Base-by-base conservation (phyloP, 78 protist species). In the Emiliania huxleyi region DNA sequence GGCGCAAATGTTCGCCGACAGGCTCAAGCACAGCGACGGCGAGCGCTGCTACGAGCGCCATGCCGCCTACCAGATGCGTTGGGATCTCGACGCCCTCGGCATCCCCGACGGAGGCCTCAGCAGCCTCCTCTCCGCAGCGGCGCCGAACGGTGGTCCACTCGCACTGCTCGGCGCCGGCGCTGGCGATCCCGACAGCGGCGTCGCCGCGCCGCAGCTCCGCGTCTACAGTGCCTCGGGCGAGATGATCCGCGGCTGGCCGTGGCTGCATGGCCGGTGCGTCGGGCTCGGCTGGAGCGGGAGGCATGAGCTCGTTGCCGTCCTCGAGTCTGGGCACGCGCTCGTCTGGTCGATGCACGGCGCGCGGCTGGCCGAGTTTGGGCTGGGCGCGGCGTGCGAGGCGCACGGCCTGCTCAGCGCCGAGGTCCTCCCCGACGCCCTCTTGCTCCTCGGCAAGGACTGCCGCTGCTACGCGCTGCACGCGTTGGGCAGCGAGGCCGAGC, bases 221-320 rank as follows among this genome's bases (percentile, higher is more conserved):
- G 33, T 69, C 75, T 69, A 18, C n/a, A 29, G 33, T 15, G 75
- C 37, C n/a, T 12, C 37, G 12, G 75, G 75, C 23, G 75, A 26
- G 75, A 4, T 15, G n/a, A 4, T 69, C 12, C 8, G 38, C n/a
- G n/a, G 37, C 37, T 69, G 75, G 55, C 84, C 62, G 77, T 79
- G 90, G 90, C n/a, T 71, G 48, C 4, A 42, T 2, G 94, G 85
- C 12, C 90, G 91, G 46, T 21, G 81, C 25, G 90, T 87, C 37
- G 49, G 35, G 81, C n/a, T 93, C 48, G 92, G 93, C 40, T 93
- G 95, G 95, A 69, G 88, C 19, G 62, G 11, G 35, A 0, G 15
- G 46, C 90, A 71, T 45, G 12, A 88, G 46, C 90, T 93, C 25
- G 83, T 79, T 23, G 4, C n/a, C 11, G 95, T 93, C 69, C 69